phyloP scores from a whole-genome alignment of 257 asterid species.

The Verbascum thapsus region DNA sequence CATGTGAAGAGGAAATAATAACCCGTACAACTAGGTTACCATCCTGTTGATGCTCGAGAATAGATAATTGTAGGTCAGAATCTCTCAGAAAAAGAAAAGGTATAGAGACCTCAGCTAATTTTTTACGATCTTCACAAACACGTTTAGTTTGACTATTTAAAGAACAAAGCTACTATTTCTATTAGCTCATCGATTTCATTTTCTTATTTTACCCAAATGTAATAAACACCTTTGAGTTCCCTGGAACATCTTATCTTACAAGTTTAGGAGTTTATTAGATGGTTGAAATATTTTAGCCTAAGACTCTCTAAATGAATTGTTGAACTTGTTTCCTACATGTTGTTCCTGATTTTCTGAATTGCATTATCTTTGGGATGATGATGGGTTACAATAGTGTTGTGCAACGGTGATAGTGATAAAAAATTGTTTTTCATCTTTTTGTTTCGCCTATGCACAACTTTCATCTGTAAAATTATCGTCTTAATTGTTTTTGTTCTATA shows the following conservation, averaged over 20 bases:
- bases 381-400: slow-evolving; percentile 8
- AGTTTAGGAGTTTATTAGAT: neutral
- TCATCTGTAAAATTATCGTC: neutral
- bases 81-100: no score
- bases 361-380: neutral
- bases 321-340: neutral
- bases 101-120: no score
- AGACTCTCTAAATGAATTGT: neutral
- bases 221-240: no score
- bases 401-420: neutral
- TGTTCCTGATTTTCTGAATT: neutral
- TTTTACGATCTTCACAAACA: no score
- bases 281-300: neutral
- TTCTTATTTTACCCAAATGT: neutral
- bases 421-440: slow-evolving; percentile 4
- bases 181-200: neutral
- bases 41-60: no score
- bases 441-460: slow-evolving; percentile 2
- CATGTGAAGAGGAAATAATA: no score
- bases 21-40: no score
- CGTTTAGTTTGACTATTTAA: no score
- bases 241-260: no score
- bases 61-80: no score
- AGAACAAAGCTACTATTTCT: no score
- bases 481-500: slow-evolving; percentile 13